Conservation (phyloP, 495 filamentous ascomycete genomes). For the Annulohypoxylon maeteangense region DNA sequence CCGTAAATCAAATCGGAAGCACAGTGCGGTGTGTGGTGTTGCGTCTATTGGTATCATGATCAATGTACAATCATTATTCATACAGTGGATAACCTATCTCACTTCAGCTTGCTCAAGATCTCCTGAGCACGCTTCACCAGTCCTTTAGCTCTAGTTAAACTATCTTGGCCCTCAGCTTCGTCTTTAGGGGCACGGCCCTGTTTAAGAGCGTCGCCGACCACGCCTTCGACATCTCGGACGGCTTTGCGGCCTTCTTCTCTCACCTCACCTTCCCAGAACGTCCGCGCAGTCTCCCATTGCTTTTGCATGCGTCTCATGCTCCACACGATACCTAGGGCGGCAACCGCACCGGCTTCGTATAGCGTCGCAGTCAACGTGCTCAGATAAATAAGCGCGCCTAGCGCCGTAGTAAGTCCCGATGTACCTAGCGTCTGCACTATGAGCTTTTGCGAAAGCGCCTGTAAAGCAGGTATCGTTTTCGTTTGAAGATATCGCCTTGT, state of each 20-base stretch:
- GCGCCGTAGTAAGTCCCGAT: slow-evolving; percentile 67
- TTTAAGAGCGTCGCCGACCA: slow-evolving; percentile 66
- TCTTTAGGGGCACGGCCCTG: slow-evolving; percentile 52
- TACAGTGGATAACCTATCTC: slow-evolving; percentile 7
- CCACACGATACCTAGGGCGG: slow-evolving; percentile 75
- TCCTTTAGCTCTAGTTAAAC: slow-evolving; percentile 64
- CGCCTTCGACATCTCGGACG: slow-evolving; percentile 74
- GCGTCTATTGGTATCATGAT: slow-evolving; percentile 13
- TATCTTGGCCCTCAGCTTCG: slow-evolving; percentile 50
- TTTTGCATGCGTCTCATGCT: slow-evolving; percentile 78
- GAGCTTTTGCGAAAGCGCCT: slow-evolving; percentile 81
- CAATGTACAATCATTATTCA: slow-evolving; percentile 13
- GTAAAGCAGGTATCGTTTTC: slow-evolving; percentile 76
- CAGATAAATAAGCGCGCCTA: slow-evolving; percentile 76
- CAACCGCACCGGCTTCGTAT: slow-evolving; percentile 84
- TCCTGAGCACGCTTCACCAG: slow-evolving; percentile 63
- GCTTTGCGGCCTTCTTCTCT: slow-evolving; percentile 82
- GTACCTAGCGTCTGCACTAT: slow-evolving; percentile 78
- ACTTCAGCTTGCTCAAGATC: slow-evolving; percentile 50
- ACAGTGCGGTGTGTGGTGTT: neutral
- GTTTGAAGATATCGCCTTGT: slow-evolving; percentile 69
- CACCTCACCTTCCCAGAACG: slow-evolving; percentile 78
- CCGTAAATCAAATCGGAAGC: neutral
- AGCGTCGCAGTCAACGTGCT: slow-evolving; percentile 62
- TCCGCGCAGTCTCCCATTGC: slow-evolving; percentile 77